Base-by-base conservation (phyloP, 768 basidiomycete genomes). In the Rhodotorula taiwanensis region DNA sequence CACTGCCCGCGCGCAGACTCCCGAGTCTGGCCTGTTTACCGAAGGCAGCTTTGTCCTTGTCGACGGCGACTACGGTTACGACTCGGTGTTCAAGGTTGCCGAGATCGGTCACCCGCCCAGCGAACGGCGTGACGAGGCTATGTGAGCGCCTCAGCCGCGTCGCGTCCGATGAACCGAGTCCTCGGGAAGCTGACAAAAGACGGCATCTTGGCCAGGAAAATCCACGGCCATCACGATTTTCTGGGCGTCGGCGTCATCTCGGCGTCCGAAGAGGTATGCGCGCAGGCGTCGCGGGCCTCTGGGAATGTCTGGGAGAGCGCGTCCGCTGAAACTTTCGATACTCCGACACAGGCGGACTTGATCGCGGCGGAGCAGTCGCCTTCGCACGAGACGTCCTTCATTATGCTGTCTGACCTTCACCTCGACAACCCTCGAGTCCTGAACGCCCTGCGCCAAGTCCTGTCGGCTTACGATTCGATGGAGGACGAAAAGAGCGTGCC, bases 21-120 rank as follows among this genome's bases (percentile, higher is more conserved):
- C 94, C 23, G 90, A 92, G 44, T 91, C 94, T 72, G 95, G 95
- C 2, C 75, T 99, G 10, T 98, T 95, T 73, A 95, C 92, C 0
- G 95, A 98, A 76, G 95, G 95, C 0, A 91, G 86, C 62, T 88
- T 97, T 75, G 90, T 91, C 1, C 81, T 99, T 21, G 84, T 97
- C 0, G 95, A 98, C 77, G 95, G 95, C 27, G 89, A 92, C 72
- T 99, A 97, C 74, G 97, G 89, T 0, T 86, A 93, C 63, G 91
- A 98, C 34, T 88, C 86, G 53, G 87, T 82, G 2, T 79, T 99
- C 53, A 82, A 86, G 68, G 89, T 97, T 10, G 83, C 91, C 66
- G 95, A 93, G 25, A 88, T 99, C 64, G 95, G 95, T 3, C 94
- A 98, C 76, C 95, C 95, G 3, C 95, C 95, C 16, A 94, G 92